Base-by-base conservation (phyloP, 805 yeast genomes). In the Metschnikowia reukaufii region DNA sequence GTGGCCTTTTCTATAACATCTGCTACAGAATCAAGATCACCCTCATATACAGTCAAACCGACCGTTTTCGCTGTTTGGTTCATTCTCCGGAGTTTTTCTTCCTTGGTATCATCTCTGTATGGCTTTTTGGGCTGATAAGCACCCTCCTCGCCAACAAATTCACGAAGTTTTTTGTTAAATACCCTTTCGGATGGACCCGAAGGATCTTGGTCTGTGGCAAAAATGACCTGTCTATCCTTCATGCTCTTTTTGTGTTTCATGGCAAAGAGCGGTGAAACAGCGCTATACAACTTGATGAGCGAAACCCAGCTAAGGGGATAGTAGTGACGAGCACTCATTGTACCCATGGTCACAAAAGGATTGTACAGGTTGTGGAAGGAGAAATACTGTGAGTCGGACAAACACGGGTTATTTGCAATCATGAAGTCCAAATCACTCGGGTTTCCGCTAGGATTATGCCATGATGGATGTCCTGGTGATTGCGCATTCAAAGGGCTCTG, bases 331-430 rank as follows among this genome's bases (percentile, higher is more conserved):
- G 46, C 38, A 15, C 32, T 23, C 9, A 36, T 5, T 4, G 25
- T 12, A n/a, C 49, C 51, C 39, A 48, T 36, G n/a, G 41, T n/a
- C 13, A 51, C 19, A 20, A 51, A 48, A n/a, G 56, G 56, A 36
- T 35, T 32, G 45, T 50, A 72, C 9, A 63, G 62, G 32, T 64
- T 65, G 51, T 60, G 72, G 50, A 72, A 68, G 41, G 66, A 67
- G 43, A 71, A 67, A 1, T 58, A 54, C 37, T 70, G 74, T 3
- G 59, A 50, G 15, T 57, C 59, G 8, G 56, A 39, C 13, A 52
- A 47, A 13, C 36, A 47, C 4, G 59, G 62, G 42, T 54, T 48
- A 33, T 31, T n/a, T 15, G 56, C 57, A 4, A 51, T 15, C 40
- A 52, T 20, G 18, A 36, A 42, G n/a, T 27, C 29, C 16, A 42